These are phyloP conservation scores for Candida broadrunensis DNA, from an alignment of 805 yeast species.

Conservation along the genomic window DNA sequence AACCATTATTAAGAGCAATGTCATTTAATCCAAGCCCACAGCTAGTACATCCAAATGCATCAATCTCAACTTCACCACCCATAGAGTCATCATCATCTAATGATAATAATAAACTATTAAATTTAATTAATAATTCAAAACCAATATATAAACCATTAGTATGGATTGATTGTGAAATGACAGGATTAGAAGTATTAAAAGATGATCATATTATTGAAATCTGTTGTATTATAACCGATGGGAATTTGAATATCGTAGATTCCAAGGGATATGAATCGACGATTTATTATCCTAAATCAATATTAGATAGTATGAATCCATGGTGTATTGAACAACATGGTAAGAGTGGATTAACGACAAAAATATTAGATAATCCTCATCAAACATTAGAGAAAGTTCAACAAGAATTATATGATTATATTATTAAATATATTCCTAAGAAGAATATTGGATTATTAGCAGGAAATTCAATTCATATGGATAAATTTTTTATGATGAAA, in stretches of 20 bases:
- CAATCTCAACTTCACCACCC: not conserved
- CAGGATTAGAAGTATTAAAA: constrained; percentile 78
- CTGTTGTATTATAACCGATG: constrained; percentile 88
- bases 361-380: constrained; percentile 53
- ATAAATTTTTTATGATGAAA: constrained; percentile 73
- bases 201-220: constrained; percentile 84
- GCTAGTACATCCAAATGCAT: not conserved
- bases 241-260: constrained; percentile 68
- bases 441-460: constrained; percentile 68
- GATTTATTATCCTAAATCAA: constrained; percentile 60
- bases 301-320: constrained; percentile 71
- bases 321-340: constrained; percentile 91
- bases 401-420: constrained; percentile 57
- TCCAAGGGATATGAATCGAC: constrained; percentile 76
- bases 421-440: constrained; percentile 51
- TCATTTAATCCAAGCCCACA: too few relatives aligned
- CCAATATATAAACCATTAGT: constrained; percentile 48
- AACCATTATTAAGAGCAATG: not conserved
- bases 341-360: constrained; percentile 67
- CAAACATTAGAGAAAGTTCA: constrained; percentile 63
- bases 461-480: constrained; percentile 93
- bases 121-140: not conserved
- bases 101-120: not conserved
- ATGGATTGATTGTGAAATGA: constrained; percentile 99
- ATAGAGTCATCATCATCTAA: not conserved